phyloP scores from a whole-genome alignment of 2,329 filamentous ascomycete species.

The Fusarium foetens region DNA sequence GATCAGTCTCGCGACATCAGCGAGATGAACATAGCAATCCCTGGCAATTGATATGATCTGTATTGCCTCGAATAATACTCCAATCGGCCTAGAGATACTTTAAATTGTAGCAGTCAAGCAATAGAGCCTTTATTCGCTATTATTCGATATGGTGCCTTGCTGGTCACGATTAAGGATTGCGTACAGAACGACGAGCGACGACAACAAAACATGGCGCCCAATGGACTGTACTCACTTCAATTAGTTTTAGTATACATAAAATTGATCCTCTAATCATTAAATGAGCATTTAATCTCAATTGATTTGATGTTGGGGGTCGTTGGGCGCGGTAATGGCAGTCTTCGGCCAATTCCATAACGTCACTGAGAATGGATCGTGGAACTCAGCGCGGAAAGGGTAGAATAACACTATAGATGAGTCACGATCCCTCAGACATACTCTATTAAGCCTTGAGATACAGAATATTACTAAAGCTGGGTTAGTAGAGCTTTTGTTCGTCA shows the following conservation, averaged over 20 bases:
- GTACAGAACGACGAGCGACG: neutral
- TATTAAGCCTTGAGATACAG: rapidly evolving
- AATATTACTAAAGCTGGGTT: rapidly evolving
- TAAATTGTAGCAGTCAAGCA: rapidly evolving
- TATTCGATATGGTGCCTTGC: neutral
- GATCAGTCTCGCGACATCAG: neutral
- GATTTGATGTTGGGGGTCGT: neutral
- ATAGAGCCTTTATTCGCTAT: neutral
- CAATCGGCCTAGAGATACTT: rapidly evolving
- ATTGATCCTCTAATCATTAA: rapidly evolving
- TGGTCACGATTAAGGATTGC: neutral
- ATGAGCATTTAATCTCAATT: rapidly evolving
- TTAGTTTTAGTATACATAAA: rapidly evolving
- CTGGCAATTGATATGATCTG: neutral
- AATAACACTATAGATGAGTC: no score
- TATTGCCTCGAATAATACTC: rapidly evolving
- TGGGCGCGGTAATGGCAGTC: neutral
- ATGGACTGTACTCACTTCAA: rapidly evolving
- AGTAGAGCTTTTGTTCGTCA: rapidly evolving
- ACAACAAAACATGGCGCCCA: neutral
- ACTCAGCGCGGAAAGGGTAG: rapidly evolving
- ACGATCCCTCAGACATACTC: rapidly evolving
- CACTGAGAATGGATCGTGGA: rapidly evolving
- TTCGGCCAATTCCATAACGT: neutral
- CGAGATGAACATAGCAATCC: neutral